Conservation (phyloP, 1,284 basidiomycete species). For the Kwoniella shivajii region DNA sequence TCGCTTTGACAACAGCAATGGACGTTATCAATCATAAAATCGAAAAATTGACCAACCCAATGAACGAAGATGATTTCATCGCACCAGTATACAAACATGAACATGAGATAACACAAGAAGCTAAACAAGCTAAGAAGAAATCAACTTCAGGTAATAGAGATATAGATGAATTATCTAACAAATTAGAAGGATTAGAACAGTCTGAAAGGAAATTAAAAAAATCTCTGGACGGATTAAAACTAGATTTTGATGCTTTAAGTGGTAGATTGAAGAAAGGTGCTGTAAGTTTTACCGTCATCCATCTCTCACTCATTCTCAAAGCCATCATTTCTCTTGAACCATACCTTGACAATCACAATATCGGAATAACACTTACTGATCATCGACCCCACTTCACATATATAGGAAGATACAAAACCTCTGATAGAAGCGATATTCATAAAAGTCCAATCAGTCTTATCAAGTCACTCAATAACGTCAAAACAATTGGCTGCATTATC, state of each 20-base stretch:
- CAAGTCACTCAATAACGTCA: slow-evolving; percentile 7
- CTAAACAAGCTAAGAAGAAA: slow-evolving; percentile 4
- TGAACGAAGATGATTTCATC: slow-evolving; percentile 9
- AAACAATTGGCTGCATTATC: not conserved
- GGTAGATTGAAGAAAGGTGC: slow-evolving; percentile 19
- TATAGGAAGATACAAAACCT: slow-evolving; percentile 26
- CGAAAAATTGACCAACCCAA: slow-evolving; percentile 19
- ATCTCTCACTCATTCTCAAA: not conserved
- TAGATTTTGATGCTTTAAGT: slow-evolving; percentile 25
- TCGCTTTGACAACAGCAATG: slow-evolving; percentile 46
- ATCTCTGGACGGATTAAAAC: slow-evolving; percentile 24
- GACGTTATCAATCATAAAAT: slow-evolving; percentile 31
- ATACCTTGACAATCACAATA: not conserved
- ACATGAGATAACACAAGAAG: slow-evolving; percentile 2
- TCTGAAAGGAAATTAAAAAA: slow-evolving; percentile 24
- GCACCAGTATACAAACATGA: slow-evolving; percentile 17
- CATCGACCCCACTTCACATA: not conserved
- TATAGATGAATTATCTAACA: slow-evolving; percentile 22
- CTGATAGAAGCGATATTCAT: slow-evolving; percentile 23
- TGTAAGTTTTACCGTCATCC: slow-evolving; percentile 19
- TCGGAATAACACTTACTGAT: not conserved
- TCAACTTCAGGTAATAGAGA: slow-evolving; percentile 22
- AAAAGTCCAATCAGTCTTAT: slow-evolving; percentile 11
- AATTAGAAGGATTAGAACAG: slow-evolving; percentile 28
- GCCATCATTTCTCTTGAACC: no score